These are phyloP conservation scores for Coniochaeta sp. DNA, from an alignment of 2,329 filamentous ascomycete genomes.

Conservation along the genomic window DNA sequence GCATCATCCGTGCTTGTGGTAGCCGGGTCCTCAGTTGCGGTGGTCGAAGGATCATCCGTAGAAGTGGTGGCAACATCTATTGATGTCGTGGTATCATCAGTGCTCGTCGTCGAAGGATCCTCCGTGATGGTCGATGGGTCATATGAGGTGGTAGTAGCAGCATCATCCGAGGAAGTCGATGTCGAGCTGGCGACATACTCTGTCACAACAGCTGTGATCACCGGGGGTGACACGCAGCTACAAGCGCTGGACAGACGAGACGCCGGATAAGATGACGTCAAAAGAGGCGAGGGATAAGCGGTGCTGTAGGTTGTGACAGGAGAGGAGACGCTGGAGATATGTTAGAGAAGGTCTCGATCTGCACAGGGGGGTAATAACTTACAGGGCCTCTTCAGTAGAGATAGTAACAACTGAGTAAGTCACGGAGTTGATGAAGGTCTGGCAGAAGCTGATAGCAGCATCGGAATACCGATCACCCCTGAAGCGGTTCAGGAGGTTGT, in stretches of 20 bases:
- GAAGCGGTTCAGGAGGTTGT: slow-evolving; percentile 8
- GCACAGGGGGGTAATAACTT: not conserved
- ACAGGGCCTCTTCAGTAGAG: slow-evolving; percentile 1
- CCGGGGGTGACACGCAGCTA: not conserved
- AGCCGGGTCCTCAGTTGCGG: not conserved
- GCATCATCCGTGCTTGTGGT: not conserved
- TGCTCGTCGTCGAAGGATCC: not conserved
- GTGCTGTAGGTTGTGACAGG: not conserved
- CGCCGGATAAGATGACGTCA: not conserved
- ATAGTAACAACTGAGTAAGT: not conserved
- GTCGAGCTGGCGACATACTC: slow-evolving; percentile 1
- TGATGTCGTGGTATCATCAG: not conserved
- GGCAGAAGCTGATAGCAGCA: slow-evolving; percentile 1
- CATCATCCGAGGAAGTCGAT: not conserved
- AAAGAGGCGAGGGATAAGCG: not conserved
- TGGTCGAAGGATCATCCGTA: not conserved
- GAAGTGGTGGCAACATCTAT: not conserved
- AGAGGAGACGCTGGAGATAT: not conserved
- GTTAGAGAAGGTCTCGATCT: not conserved
- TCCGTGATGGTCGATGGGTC: not conserved
- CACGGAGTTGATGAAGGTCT: slow-evolving; percentile 4
- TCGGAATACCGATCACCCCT: not conserved
- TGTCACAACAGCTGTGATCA: not conserved
- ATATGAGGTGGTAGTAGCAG: not conserved
- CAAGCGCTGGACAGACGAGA: slow-evolving; percentile 1